Conservation (phyloP, 805 yeast species). For the Candida stauntonica region DNA sequence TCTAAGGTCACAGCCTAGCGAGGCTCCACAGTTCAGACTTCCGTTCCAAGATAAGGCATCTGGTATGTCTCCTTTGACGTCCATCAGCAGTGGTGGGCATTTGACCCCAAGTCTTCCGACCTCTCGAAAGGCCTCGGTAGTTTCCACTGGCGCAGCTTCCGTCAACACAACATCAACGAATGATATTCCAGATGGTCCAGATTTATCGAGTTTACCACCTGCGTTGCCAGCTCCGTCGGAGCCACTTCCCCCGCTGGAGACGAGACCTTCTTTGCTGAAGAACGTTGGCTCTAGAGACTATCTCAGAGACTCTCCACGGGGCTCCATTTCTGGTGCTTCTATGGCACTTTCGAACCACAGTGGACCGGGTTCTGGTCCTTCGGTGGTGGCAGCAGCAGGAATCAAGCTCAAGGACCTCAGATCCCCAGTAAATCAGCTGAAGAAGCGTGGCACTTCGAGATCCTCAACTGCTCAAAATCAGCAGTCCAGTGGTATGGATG, state of each 20-base stretch:
- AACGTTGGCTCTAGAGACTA: conserved; percentile 16
- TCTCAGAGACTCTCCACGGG: conserved; percentile 40
- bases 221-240: conserved; percentile 53
- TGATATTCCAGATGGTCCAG: conserved; percentile 27
- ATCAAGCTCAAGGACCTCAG: conserved; percentile 22
- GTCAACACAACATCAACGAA: conserved; percentile 24
- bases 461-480: conserved; percentile 16
- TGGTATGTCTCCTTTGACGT: conserved; percentile 12
- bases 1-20: conserved; percentile 22
- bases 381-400: conserved; percentile 2
- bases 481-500: conserved; percentile 10
- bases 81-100: conserved; percentile 7
- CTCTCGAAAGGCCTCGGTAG: conserved; percentile 36
- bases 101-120: conserved; percentile 17
- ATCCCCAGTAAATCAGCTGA: conserved; percentile 14
- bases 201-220: conserved; percentile 44
- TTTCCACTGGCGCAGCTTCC: conserved; percentile 32
- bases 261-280: conserved; percentile 8
- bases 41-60: conserved; percentile 56
- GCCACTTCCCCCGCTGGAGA: conserved; percentile 35
- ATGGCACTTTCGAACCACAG: conserved; percentile 3
- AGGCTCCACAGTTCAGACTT: conserved; percentile 55
- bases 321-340: conserved; percentile 37
- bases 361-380: background rate
- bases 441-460: conserved; percentile 20